A percentile compares a stretch with the other conserved stretches of the same genome.
Conservation (phyloP, 805 yeast species). For the Zygosaccharomyces pseudorouxii region DNA sequence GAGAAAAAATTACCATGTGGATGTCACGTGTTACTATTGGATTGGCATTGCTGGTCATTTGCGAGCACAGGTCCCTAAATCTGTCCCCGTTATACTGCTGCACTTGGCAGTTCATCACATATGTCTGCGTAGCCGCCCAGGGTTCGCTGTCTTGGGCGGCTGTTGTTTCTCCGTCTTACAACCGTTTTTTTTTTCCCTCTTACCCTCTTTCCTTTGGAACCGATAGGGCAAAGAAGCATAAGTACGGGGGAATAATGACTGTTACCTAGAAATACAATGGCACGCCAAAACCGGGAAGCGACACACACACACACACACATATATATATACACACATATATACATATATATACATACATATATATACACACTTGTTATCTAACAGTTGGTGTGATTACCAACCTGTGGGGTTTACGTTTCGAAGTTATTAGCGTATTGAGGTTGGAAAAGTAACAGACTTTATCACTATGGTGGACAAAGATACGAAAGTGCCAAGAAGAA, state of each 20-base stretch:
- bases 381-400: background rate
- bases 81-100: background rate
- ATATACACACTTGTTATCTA: no score
- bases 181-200: background rate
- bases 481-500: conserved; percentile 14
- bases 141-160: background rate
- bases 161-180: background rate
- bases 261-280: no score
- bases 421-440: no score
- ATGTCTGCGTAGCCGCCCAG: background rate
- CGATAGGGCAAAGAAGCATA: background rate
- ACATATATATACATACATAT: no score
- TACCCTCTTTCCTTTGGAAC: background rate
- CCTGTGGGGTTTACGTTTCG: no score
- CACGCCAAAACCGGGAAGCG: no score
- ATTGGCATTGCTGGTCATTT: no score
- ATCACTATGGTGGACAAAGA: conserved; percentile 3
- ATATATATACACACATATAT: no score
- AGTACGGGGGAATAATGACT: background rate
- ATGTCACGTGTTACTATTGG: background rate
- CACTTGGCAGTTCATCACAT: background rate
- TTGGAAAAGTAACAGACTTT: background rate
- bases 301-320: no score
- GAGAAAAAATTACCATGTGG: background rate
- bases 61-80: no score